Evolutionary conservation across 179 eudicot genomes (phyloP), one percentile per base, ranked within the genome.

Genomic region (Heliamphora pulchella): DNA sequence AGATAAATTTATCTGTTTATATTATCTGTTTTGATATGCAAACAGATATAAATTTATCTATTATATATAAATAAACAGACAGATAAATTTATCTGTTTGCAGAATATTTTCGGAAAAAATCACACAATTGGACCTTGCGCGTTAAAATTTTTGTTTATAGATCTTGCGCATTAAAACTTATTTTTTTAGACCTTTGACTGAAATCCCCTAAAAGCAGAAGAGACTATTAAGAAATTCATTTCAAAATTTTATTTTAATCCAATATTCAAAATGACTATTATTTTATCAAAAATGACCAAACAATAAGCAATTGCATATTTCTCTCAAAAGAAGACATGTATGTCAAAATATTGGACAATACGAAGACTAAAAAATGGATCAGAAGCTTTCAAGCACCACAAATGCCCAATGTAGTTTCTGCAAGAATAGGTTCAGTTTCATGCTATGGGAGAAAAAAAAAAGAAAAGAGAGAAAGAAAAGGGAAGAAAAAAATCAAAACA

Each of bases 181-280:
- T 31, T 31, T 31, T 31, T 31, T 31, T 31, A 0, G 31, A 31
- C 31, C 31, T 31, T 0, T 31, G 31, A 31, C 31, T 31, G 31
- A 31, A 31, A 74, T 94, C 97, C 98, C 93, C 83, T 78, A 81
- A 11, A 53, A 81, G 61, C n/a, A 78, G 15, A 75, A 54, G 3
- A 58, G 4, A 75, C 3, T 43, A 9, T 5, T 17, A 22, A 18
- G 53, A 39, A 68, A 18, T 54, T 66, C 64, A 18, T 68, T 44
- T 69, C n/a, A 57, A 66, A 68, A 54, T 44, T 65, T 17, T 67
- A 14, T 7, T 54, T 4, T 7, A 18, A 51, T 53, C 61, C 51
- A 78, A 15, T 9, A 17, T 63, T 50, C 74, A 78, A 78, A 66
- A 31, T 8, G 31, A 65, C 17, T 65, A 51, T 13, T 20, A 66